Percentiles rank a stretch among this genome's conserved stretches.
phyloP scores from a whole-genome alignment of 768 basidiomycete genomes.

The Phlebiopsis flavidoalba region DNA sequence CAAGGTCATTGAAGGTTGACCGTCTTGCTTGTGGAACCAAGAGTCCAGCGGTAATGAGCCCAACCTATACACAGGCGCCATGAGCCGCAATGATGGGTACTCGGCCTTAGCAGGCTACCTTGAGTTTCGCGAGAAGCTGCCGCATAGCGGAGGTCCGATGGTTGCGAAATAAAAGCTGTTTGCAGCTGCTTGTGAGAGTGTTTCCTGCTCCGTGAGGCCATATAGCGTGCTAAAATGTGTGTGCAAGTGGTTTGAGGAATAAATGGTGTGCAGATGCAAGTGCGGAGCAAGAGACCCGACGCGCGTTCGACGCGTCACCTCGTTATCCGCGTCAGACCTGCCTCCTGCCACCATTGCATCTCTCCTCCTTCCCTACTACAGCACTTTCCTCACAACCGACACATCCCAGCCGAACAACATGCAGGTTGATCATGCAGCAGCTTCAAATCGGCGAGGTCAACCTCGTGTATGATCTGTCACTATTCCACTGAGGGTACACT shows the following conservation, averaged over 20 bases:
- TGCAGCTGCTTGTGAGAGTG: slow-evolving; percentile 64
- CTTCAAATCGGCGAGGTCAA: slow-evolving; percentile 96
- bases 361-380: slow-evolving; percentile 23
- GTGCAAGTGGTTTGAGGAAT: slow-evolving; percentile 12
- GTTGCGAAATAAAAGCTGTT: slow-evolving; percentile 58
- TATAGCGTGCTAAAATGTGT: slow-evolving; percentile 24
- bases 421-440: slow-evolving; percentile 73
- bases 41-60: slow-evolving; percentile 71
- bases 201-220: slow-evolving; percentile 47
- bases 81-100: neutral
- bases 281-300: slow-evolving; percentile 14
- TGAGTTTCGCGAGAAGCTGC: slow-evolving; percentile 64
- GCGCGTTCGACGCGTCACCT: slow-evolving; percentile 37
- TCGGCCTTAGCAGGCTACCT: slow-evolving; percentile 40
- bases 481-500: neutral
- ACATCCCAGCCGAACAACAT: slow-evolving; percentile 41
- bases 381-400: slow-evolving; percentile 14
- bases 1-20: slow-evolving; percentile 63
- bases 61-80: slow-evolving; percentile 42
- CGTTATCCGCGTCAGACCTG: slow-evolving; percentile 16
- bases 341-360: slow-evolving; percentile 15
- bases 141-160: slow-evolving; percentile 66
- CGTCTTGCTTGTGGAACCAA: slow-evolving; percentile 66
- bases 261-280: neutral
- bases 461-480: slow-evolving; percentile 65